Evolutionary conservation across 2,329 filamentous ascomycete genomes (phyloP).

Genomic region (Cytospora chrysosperma): DNA sequence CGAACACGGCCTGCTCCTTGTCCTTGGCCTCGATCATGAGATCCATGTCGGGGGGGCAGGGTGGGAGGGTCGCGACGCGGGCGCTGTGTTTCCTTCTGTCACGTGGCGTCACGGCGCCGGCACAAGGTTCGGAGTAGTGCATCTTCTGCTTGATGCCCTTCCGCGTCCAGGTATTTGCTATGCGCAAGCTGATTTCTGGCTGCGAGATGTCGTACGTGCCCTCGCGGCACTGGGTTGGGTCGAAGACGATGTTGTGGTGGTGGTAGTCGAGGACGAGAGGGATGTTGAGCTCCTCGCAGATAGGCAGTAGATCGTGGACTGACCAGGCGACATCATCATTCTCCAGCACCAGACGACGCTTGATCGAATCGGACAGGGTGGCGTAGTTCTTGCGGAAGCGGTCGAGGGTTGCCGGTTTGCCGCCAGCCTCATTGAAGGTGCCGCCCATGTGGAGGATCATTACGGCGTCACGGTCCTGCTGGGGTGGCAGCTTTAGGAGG

Average conservation of each 20-base stretch:
- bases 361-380: conserved; percentile 64
- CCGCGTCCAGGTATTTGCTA: conserved; percentile 77
- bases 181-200: conserved; percentile 65
- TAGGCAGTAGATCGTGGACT: conserved; percentile 85
- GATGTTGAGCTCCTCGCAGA: conserved; percentile 93
- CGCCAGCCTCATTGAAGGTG: conserved; percentile 63
- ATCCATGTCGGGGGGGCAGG: conserved; percentile 81
- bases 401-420: conserved; percentile 75
- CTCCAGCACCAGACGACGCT: conserved; percentile 80
- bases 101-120: conserved; percentile 71
- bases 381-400: conserved; percentile 77
- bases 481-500: conserved; percentile 72
- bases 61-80: conserved; percentile 75
- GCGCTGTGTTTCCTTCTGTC: conserved; percentile 84
- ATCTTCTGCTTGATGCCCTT: conserved; percentile 92
- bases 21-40: conserved; percentile 99
- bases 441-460: conserved; percentile 96
- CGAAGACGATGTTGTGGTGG: conserved; percentile 93
- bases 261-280: conserved; percentile 91
- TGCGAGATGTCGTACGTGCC: conserved; percentile 77
- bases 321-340: conserved; percentile 93
- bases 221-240: conserved; percentile 69
- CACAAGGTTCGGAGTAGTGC: conserved; percentile 86
- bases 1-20: conserved; percentile 95
- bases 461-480: conserved; percentile 80